Evolutionary conservation across 352 stramenopile genomes (phyloP).

Genomic region (Pythium biforme): DNA sequence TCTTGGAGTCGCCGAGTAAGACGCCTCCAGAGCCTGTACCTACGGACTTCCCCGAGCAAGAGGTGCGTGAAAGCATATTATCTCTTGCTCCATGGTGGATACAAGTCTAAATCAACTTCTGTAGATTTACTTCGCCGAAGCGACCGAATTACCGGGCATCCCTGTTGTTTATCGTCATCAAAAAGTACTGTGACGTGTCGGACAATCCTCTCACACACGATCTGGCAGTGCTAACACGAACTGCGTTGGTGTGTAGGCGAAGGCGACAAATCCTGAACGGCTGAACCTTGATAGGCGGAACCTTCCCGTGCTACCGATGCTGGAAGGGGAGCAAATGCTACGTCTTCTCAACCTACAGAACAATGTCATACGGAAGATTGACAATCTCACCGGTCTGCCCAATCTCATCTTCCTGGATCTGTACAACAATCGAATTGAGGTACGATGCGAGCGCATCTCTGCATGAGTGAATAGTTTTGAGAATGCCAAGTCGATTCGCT

Average conservation of each 20-base stretch:
- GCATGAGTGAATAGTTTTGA: too few relatives aligned
- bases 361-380: conserved; percentile 85
- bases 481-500: too few relatives aligned
- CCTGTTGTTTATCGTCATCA: conserved; percentile 73
- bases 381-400: conserved; percentile 78
- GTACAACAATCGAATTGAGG: conserved; percentile 91
- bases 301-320: conserved; percentile 68
- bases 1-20: conserved; percentile 18
- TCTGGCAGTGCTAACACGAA: too few relatives aligned
- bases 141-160: conserved; percentile 59
- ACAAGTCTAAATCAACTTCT: neutral
- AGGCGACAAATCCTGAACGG: conserved; percentile 69
- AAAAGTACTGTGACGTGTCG: too few relatives aligned
- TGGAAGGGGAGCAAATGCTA: conserved; percentile 89
- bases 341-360: conserved; percentile 91
- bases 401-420: conserved; percentile 93
- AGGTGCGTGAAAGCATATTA: neutral
- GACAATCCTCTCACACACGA: too few relatives aligned
- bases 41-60: conserved; percentile 28
- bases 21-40: conserved; percentile 10
- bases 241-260: conserved; percentile 39
- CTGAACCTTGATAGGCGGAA: conserved; percentile 90
- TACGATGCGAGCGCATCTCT: conserved; percentile 13
- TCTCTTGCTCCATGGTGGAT: too few relatives aligned
- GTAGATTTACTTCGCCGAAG: conserved; percentile 76